Conservation (phyloP, 345 rosid genomes). For the Stellera chamaejasme region DNA sequence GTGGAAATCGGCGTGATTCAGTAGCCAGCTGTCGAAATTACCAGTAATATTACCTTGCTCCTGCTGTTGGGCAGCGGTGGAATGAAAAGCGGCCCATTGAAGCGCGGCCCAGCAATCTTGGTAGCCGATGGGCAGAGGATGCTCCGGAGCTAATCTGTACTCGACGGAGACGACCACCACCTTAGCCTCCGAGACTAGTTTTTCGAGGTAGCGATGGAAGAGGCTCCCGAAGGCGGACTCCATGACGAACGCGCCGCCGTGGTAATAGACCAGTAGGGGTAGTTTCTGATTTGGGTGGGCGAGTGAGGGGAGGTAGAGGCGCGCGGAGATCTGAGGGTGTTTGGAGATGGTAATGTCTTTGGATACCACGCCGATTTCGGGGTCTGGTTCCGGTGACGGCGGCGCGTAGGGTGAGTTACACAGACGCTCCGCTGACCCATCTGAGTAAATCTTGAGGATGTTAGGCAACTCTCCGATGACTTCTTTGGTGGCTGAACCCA, state of each 20-base stretch:
- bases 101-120: conserved; percentile 33
- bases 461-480: too few species aligned
- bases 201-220: conserved; percentile 17
- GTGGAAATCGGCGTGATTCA: conserved; percentile 13
- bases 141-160: conserved; percentile 34
- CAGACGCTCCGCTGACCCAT: too few species aligned
- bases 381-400: conserved; percentile 16
- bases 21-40: conserved; percentile 8
- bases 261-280: conserved; percentile 26
- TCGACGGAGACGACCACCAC: conserved; percentile 25
- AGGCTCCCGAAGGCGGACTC: conserved; percentile 22
- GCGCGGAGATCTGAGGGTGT: conserved; percentile 19
- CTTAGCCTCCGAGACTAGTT: conserved; percentile 17
- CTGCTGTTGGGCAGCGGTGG: neutral
- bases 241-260: conserved; percentile 24
- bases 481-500: too few species aligned
- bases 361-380: conserved; percentile 17
- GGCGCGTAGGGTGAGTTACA: conserved; percentile 10
- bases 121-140: conserved; percentile 23
- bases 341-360: conserved; percentile 23
- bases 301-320: conserved; percentile 26
- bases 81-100: conserved; percentile 25
- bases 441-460: too few species aligned
- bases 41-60: neutral
- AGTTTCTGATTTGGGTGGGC: conserved; percentile 10